These are phyloP conservation scores for Phytophthora citricola DNA, from an alignment of 352 stramenopile species.

Conservation along the genomic window DNA sequence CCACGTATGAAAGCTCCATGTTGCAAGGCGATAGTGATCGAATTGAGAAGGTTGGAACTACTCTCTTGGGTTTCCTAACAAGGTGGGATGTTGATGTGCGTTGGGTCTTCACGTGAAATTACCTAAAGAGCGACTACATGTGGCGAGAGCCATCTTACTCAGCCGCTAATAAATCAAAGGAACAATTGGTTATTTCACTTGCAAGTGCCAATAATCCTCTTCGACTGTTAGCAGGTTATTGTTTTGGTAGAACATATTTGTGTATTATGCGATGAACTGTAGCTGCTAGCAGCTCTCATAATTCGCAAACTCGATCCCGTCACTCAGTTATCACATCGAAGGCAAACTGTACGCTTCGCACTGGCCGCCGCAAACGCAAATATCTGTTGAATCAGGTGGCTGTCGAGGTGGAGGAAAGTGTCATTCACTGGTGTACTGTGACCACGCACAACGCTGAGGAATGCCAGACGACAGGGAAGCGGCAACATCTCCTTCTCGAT, in stretches of 20 bases:
- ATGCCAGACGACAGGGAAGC: slow-evolving; percentile 27
- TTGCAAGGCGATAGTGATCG: too few species aligned
- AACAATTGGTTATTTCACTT: too few species aligned
- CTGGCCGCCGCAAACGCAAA: slow-evolving; percentile 35
- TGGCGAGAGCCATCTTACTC: too few species aligned
- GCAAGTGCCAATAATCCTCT: too few species aligned
- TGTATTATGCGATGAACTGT: not conserved
- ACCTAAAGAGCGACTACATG: too few species aligned
- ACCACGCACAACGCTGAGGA: slow-evolving; percentile 32
- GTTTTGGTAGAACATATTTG: too few species aligned
- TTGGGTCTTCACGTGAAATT: too few species aligned
- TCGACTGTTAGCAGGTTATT: too few species aligned
- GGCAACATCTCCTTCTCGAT: slow-evolving; percentile 42
- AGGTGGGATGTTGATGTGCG: too few species aligned
- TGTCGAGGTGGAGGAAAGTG: slow-evolving; percentile 26
- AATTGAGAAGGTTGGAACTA: too few species aligned
- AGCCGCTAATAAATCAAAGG: too few species aligned
- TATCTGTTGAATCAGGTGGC: slow-evolving; percentile 27
- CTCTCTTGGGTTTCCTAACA: too few species aligned
- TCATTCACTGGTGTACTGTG: slow-evolving; percentile 15
- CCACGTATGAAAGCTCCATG: slow-evolving; percentile 1
- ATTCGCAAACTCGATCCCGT: not conserved
- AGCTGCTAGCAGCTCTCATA: slow-evolving; percentile 8
- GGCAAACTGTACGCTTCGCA: slow-evolving; percentile 34
- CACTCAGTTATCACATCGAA: slow-evolving; percentile 34